A percentile compares a stretch with the other conserved stretches of the same genome.
These are phyloP conservation scores for Neocallimastix lanati DNA, from an alignment of 192 early-diverging fungal species.

Conservation along the genomic window DNA sequence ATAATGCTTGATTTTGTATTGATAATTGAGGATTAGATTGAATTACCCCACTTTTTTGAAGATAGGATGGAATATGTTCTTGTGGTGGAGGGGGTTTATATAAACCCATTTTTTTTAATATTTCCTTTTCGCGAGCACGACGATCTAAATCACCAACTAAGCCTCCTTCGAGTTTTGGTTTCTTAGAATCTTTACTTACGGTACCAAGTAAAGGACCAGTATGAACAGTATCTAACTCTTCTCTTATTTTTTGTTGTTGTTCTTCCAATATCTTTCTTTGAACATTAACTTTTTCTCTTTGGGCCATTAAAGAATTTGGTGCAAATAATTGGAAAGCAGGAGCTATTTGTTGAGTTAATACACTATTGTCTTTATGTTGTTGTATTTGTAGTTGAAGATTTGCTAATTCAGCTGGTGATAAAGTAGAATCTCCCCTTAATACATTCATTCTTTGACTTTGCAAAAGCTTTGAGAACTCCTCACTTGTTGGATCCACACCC, in stretches of 20 bases:
- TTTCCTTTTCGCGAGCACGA: constrained; percentile 16
- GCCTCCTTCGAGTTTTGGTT: constrained; percentile 13
- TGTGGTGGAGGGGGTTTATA: background rate
- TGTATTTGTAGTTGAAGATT: background rate
- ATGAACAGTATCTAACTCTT: background rate
- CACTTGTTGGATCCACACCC: background rate
- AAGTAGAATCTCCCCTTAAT: background rate
- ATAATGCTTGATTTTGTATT: background rate
- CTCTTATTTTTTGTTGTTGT: background rate
- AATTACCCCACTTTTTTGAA: background rate
- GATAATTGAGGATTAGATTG: background rate
- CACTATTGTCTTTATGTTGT: background rate
- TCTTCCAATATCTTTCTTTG: background rate
- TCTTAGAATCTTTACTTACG: constrained; percentile 8
- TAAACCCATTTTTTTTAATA: constrained; percentile 12
- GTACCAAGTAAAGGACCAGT: constrained; percentile 15
- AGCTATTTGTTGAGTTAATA: background rate
- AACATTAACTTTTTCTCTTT: background rate
- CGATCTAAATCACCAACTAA: constrained; percentile 17
- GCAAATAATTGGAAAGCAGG: background rate
- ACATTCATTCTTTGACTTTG: background rate
- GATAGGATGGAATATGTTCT: background rate
- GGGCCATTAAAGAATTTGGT: background rate
- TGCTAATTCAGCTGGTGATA: background rate
- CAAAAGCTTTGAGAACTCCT: background rate